Conservation (phyloP, 2,329 filamentous ascomycete species). For the Arachnopeziza araneosa region DNA sequence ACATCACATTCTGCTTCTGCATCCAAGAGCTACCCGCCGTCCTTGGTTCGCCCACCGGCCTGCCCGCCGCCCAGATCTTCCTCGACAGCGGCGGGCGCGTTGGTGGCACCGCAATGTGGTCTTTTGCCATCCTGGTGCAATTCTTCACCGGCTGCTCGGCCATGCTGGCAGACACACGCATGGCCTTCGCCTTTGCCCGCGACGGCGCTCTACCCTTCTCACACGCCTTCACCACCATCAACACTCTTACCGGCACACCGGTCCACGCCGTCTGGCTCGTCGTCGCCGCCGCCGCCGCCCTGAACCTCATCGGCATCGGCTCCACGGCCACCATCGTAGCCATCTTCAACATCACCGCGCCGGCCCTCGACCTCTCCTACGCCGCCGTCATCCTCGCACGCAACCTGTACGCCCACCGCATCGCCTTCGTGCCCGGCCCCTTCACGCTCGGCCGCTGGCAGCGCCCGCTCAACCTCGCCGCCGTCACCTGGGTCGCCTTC, state of each 20-base stretch:
- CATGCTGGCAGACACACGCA: conserved; percentile 57
- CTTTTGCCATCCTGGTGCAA: conserved; percentile 56
- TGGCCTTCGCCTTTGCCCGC: conserved; percentile 56
- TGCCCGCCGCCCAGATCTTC: conserved; percentile 55
- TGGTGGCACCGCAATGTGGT: conserved; percentile 56
- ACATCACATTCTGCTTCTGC: conserved; percentile 59
- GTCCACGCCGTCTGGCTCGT: conserved; percentile 61
- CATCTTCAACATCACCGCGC: conserved; percentile 48
- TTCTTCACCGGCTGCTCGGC: conserved; percentile 60
- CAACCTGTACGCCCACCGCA: conserved; percentile 19
- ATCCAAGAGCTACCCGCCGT: conserved; percentile 52
- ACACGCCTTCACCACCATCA: conserved; percentile 42
- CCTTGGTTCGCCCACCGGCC: conserved; percentile 50
- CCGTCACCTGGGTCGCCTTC: conserved; percentile 56
- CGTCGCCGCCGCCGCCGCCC: conserved; percentile 47
- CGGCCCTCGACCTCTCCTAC: conserved; percentile 48
- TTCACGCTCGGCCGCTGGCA: conserved; percentile 52
- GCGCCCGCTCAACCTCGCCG: conserved; percentile 47
- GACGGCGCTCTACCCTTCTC: conserved; percentile 58
- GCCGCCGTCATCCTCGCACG: conserved; percentile 53
- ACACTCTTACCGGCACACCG: conserved; percentile 49
- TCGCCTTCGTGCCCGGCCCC: conserved; percentile 38
- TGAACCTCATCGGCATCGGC: conserved; percentile 48
- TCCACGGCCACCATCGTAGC: conserved; percentile 44
- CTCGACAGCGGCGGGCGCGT: conserved; percentile 52